Conservation (phyloP, 306 rosid genomes). For the Quercus gilva region DNA sequence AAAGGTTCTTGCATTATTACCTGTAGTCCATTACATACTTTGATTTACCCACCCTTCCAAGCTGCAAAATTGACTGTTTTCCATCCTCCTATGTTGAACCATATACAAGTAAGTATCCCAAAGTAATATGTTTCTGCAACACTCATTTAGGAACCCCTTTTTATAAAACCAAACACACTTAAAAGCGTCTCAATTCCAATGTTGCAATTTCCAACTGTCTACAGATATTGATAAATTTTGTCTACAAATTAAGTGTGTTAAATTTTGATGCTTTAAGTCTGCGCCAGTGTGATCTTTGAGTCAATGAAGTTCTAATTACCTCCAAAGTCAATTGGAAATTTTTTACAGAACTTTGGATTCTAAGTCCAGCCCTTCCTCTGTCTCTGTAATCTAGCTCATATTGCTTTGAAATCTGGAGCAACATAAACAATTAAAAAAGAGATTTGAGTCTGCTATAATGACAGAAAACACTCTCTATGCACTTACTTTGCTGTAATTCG, state of each 20-base stretch:
- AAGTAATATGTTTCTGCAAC: not conserved
- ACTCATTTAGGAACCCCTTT: not conserved
- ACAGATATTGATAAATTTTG: no score
- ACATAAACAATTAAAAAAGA: not conserved
- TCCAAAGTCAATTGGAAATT: constrained; percentile 87
- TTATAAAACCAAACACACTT: not conserved
- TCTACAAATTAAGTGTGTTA: no score
- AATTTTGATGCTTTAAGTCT: not conserved
- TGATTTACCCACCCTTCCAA: constrained; percentile 78
- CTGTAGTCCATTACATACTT: constrained; percentile 93
- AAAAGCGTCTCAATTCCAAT: not conserved
- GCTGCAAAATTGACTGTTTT: constrained; percentile 74
- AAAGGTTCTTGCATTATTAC: constrained; percentile 30
- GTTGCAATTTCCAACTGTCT: not conserved
- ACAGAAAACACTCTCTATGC: not conserved
- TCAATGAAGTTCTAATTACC: constrained; percentile 36
- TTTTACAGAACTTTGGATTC: constrained; percentile 72
- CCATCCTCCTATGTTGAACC: constrained; percentile 56
- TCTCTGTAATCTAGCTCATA: constrained; percentile 88
- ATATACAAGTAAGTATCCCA: constrained; percentile 16
- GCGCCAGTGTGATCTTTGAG: not conserved
- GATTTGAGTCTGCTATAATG: not conserved
- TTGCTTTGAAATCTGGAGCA: constrained; percentile 60
- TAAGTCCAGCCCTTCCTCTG: constrained; percentile 68
- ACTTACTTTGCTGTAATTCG: constrained; percentile 73